Conservation (phyloP, 495 filamentous ascomycete genomes). For the Jackrogersella minutella region DNA sequence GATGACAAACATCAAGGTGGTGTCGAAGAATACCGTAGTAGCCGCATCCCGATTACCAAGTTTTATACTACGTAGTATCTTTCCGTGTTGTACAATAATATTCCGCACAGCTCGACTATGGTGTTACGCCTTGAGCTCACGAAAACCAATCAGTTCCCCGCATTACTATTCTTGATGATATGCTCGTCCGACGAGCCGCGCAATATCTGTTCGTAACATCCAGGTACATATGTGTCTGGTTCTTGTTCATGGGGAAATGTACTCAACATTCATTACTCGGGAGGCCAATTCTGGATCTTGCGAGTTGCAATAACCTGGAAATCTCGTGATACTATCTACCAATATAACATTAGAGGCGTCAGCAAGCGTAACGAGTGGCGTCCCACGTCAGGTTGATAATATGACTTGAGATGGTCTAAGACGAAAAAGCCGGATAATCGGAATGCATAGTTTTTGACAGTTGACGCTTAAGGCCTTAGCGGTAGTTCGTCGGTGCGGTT, state of each 20-base stretch:
- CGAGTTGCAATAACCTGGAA: too few species aligned
- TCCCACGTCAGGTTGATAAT: background rate
- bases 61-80: background rate
- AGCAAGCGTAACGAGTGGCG: background rate
- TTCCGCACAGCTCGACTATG: background rate
- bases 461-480: background rate
- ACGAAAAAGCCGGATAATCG: background rate
- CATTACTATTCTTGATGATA: background rate
- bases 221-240: too few species aligned
- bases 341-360: background rate
- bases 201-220: background rate
- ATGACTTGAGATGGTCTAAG: background rate
- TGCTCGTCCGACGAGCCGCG: background rate
- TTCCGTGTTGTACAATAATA: background rate
- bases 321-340: background rate
- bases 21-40: background rate
- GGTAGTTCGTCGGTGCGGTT: too few species aligned
- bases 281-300: background rate
- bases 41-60: slow-evolving; percentile 3
- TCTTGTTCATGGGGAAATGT: too few species aligned
- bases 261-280: too few species aligned
- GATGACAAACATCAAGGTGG: background rate
- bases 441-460: background rate
- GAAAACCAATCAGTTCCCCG: slow-evolving; percentile 9
- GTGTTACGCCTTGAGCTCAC: slow-evolving; percentile 1